These are phyloP conservation scores for Penicillium sp. DNA, from an alignment of 2,329 filamentous ascomycete genomes.

Conservation along the genomic window DNA sequence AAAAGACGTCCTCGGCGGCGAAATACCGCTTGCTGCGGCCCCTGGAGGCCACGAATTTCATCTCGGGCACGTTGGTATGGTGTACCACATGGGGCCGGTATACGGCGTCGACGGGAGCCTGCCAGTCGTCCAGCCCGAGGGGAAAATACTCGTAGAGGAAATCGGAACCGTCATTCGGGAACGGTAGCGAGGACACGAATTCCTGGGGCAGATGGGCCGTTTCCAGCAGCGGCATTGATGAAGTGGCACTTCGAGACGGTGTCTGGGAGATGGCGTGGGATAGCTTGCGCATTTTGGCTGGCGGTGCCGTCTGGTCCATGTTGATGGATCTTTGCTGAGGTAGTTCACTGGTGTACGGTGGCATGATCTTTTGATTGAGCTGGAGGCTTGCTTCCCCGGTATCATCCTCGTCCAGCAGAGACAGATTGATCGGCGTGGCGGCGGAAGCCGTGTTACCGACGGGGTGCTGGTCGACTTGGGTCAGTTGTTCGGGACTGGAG, in stretches of 20 bases:
- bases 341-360: conserved; percentile 25
- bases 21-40: conserved; percentile 70
- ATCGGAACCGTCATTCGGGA: conserved; percentile 66
- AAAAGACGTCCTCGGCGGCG: conserved; percentile 54
- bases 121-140: conserved; percentile 83
- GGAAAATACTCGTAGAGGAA: conserved; percentile 93
- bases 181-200: conserved; percentile 55
- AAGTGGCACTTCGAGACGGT: conserved; percentile 30
- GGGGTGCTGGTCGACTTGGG: conserved; percentile 40
- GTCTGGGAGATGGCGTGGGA: conserved; percentile 29
- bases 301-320: conserved; percentile 31
- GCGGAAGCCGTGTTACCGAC: conserved; percentile 25
- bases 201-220: conserved; percentile 33
- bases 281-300: conserved; percentile 39
- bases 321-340: conserved; percentile 25
- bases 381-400: conserved; percentile 37
- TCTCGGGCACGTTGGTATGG: conserved; percentile 68
- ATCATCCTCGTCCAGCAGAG: conserved; percentile 55
- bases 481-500: conserved; percentile 50
- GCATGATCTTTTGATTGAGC: conserved; percentile 20
- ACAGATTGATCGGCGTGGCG: conserved; percentile 51
- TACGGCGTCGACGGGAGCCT: conserved; percentile 82
- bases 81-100: conserved; percentile 92
- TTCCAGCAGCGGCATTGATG: conserved; percentile 32
- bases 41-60: conserved; percentile 63